Evolutionary conservation across 169 alveolate genomes (phyloP), one percentile per base, ranked within the genome.

Genomic region (Plasmodium sp.): DNA sequence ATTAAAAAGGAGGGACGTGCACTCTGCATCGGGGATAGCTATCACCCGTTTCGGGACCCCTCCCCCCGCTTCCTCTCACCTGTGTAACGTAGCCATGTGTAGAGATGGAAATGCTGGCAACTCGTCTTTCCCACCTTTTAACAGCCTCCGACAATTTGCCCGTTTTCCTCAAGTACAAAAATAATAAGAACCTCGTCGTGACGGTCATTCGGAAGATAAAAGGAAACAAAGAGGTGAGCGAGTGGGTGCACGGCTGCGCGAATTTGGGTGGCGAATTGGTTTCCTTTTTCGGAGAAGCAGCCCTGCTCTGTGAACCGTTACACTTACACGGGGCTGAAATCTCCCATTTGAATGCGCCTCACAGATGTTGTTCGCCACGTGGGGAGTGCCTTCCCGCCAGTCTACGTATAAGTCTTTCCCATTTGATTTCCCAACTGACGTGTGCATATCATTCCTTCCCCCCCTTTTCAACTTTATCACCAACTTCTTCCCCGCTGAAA

Each of bases 121-220:
- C 45, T 71, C 27, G 22, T 18, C 5, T 34, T 80, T 31, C 80
- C 43, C 54, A 16, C n/a, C 36, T 1, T 62, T 27, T 41, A 48
- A 22, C 74, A 96, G 97, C 97, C 14, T 96, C 97, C 1, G 97
- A 95, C 18, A 96, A 96, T 84, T 84, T 96, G 62, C 97, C 97
- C n/a, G 97, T 96, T 33, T 96, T 96, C 77, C 96, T 96, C 54
- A 96, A 95, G 79, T 84, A 96, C 93, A 83, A 95, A 31, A 95
- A 96, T 71, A 96, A 95, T 81, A 95, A 93, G 31, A 96, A 96
- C 62, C 82, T 81, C 33, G 97, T 95, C 31, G 95, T 92, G 43
- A 96, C 98, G 9, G 95, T 94, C 54, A 96, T 96, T 39, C 84
- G 96, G 58, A 96, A 96, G 83, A 95, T 95, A 22, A 95, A 94